A percentile compares a stretch with the other conserved stretches of the same genome.
These are phyloP conservation scores for Rhynchospora breviuscula DNA, from an alignment of 176 grass and related monocot species.

Conservation along the genomic window DNA sequence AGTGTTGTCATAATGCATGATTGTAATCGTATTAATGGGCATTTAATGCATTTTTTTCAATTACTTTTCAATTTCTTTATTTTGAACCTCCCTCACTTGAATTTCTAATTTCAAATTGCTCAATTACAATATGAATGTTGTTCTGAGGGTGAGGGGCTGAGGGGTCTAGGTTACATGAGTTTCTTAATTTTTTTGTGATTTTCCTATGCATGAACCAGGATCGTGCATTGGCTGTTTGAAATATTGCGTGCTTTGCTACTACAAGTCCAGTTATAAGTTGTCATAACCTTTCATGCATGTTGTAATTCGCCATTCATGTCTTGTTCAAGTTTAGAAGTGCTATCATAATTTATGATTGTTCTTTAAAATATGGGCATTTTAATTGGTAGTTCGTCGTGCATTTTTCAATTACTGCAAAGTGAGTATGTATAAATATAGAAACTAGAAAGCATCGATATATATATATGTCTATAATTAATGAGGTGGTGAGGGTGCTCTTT, in stretches of 20 bases:
- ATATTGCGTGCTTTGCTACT: neutral
- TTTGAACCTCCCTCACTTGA: too few species aligned
- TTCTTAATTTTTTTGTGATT: too few species aligned
- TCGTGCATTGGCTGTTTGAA: neutral
- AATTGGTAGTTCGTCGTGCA: neutral
- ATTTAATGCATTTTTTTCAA: neutral
- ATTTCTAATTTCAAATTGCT: too few species aligned
- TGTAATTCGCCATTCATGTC: neutral
- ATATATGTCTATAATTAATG: neutral
- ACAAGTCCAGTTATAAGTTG: neutral
- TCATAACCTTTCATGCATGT: neutral
- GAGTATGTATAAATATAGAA: neutral
- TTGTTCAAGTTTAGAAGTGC: neutral
- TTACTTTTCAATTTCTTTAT: too few species aligned
- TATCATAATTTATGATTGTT: neutral
- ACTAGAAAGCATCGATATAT: too few species aligned
- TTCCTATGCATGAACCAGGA: neutral
- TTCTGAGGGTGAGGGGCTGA: too few species aligned
- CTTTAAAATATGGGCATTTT: neutral
- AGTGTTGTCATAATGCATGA: neutral
- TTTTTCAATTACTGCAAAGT: neutral
- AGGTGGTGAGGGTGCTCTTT: neutral
- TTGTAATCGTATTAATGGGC: neutral
- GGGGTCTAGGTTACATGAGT: too few species aligned
- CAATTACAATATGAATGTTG: too few species aligned